These are phyloP conservation scores for Eucalyptus cloeziana DNA, from an alignment of 345 rosid species.

Conservation along the genomic window DNA sequence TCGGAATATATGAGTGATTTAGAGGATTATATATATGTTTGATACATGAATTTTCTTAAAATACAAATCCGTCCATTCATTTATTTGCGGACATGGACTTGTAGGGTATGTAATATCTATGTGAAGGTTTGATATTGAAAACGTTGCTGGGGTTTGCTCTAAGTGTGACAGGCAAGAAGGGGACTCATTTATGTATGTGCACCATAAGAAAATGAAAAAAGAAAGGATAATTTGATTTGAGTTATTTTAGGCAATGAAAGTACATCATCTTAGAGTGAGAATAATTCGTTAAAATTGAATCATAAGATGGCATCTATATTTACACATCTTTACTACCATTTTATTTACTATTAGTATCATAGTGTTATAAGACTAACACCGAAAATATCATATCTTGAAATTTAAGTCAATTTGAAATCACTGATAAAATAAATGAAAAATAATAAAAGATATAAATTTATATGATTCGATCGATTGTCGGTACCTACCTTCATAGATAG, in stretches of 20 bases:
- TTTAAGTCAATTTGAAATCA: too few species aligned
- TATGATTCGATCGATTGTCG: rapidly evolving
- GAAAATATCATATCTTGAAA: too few species aligned
- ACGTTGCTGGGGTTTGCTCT: neutral
- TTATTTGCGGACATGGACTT: neutral
- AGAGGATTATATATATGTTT: neutral
- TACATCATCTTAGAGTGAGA: neutral
- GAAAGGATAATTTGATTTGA: neutral
- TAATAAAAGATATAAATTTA: too few species aligned
- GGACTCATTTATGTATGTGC: neutral
- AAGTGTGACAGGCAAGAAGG: neutral
- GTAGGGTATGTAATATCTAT: neutral
- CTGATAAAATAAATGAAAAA: rapidly evolving
- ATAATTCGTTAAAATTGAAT: neutral
- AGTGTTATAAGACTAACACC: too few species aligned
- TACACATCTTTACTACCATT: neutral
- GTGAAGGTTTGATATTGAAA: neutral
- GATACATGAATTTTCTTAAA: neutral
- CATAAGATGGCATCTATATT: neutral
- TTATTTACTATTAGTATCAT: neutral
- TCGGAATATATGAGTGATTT: neutral
- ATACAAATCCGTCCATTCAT: neutral
- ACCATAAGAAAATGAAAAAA: neutral
- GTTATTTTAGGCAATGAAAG: neutral
- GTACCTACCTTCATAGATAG: rapidly evolving